These are phyloP conservation scores for Oryza officinalis DNA, from an alignment of 176 grass and related monocot genomes.

Conservation along the genomic window DNA sequence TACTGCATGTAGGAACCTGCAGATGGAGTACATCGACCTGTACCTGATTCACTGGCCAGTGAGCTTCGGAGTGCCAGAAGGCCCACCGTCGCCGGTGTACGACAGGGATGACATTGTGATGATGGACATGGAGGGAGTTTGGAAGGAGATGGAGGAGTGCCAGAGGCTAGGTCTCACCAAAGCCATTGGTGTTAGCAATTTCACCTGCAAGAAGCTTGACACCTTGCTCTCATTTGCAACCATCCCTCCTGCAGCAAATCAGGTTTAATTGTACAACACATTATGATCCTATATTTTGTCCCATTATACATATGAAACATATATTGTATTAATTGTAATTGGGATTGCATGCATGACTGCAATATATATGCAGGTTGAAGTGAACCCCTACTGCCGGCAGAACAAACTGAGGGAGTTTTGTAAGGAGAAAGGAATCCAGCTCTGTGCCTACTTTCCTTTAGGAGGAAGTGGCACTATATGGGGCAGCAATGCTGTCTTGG, in stretches of 20 bases:
- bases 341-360: no score
- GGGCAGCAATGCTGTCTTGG: slow-evolving; percentile 29
- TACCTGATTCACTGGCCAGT: slow-evolving; percentile 26
- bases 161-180: slow-evolving; percentile 7
- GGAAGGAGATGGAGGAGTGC: slow-evolving; percentile 38
- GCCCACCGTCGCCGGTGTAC: not conserved
- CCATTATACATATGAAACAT: no score
- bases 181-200: slow-evolving; percentile 40
- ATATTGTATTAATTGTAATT: no score
- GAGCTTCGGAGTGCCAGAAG: not conserved
- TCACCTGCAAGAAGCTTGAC: slow-evolving; percentile 30
- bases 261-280: not conserved
- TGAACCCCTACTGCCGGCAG: slow-evolving; percentile 53
- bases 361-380: slow-evolving; percentile 43
- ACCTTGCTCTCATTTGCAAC: slow-evolving; percentile 1
- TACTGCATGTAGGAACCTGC: slow-evolving; percentile 6
- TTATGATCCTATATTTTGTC: no score
- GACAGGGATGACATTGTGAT: not conserved
- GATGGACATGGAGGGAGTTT: slow-evolving; percentile 19
- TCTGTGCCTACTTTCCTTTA: slow-evolving; percentile 50
- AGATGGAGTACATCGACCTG: slow-evolving; percentile 32
- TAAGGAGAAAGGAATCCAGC: slow-evolving; percentile 24
- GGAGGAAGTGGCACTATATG: slow-evolving; percentile 35
- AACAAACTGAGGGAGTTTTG: slow-evolving; percentile 58
- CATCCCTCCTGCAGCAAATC: not conserved